phyloP scores from a whole-genome alignment of 2,329 filamentous ascomycete species.

The Arachnopeziza araneosa region DNA sequence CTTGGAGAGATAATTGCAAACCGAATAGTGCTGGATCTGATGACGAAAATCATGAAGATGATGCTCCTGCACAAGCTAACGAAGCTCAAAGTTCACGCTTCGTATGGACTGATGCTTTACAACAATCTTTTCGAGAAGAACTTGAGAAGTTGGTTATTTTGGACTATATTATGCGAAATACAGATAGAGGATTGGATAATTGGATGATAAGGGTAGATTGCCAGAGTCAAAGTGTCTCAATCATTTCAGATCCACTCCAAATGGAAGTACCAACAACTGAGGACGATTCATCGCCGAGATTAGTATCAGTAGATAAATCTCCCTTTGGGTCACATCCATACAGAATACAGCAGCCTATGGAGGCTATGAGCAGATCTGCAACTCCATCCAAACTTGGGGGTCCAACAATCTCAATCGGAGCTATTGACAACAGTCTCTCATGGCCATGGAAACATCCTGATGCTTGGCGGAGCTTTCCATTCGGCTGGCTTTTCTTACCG shows the following conservation, averaged over 20 bases:
- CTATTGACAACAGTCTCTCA: slow-evolving; percentile 95
- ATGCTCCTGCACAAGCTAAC: slow-evolving; percentile 28
- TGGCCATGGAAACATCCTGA: slow-evolving; percentile 72
- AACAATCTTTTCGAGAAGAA: slow-evolving; percentile 90
- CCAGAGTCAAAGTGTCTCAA: slow-evolving; percentile 73
- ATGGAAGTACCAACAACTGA: slow-evolving; percentile 56
- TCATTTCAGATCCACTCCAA: slow-evolving; percentile 73
- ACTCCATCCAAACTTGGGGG: slow-evolving; percentile 31
- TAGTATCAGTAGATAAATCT: slow-evolving; percentile 33
- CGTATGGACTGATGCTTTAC: slow-evolving; percentile 80
- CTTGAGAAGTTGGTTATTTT: slow-evolving; percentile 95
- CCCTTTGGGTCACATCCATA: slow-evolving; percentile 56
- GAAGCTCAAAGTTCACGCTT: slow-evolving; percentile 41
- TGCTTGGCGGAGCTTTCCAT: slow-evolving; percentile 84
- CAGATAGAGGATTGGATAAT: slow-evolving; percentile 91
- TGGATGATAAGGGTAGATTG: slow-evolving; percentile 99
- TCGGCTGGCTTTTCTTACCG: slow-evolving; percentile 96
- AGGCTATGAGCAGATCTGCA: slow-evolving; percentile 51
- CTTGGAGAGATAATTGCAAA: slow-evolving; percentile 79
- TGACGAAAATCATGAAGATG: slow-evolving; percentile 54
- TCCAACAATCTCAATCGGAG: slow-evolving; percentile 67
- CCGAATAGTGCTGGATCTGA: slow-evolving; percentile 51
- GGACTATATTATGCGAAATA: slow-evolving; percentile 99
- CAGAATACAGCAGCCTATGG: slow-evolving; percentile 77
- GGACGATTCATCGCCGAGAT: slow-evolving; percentile 47